Conservation (phyloP, 2,329 filamentous ascomycete genomes). For the Fusarium sp. region DNA sequence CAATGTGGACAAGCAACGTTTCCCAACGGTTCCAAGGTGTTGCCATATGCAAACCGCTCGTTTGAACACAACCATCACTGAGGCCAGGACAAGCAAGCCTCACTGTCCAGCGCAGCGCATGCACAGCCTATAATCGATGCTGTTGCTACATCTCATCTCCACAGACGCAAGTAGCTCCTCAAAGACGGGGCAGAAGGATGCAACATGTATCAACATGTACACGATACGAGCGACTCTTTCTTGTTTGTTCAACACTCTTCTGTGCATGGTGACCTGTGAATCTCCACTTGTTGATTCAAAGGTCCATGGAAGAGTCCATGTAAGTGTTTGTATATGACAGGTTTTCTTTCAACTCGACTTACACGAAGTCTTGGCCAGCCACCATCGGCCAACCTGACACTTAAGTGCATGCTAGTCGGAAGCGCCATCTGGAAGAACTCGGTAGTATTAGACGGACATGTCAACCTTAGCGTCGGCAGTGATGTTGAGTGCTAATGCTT, state of each 20-base stretch:
- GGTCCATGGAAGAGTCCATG: conserved; percentile 19
- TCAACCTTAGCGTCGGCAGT: conserved; percentile 27
- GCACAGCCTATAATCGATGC: conserved; percentile 29
- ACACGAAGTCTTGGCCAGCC: conserved; percentile 18
- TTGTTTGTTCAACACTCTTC: conserved; percentile 1
- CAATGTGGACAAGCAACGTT: conserved; percentile 21
- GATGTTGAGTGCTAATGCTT: conserved; percentile 30
- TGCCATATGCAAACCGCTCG: conserved; percentile 32
- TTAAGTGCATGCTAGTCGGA: not conserved
- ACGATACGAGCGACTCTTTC: conserved; percentile 19
- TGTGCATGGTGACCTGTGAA: conserved; percentile 16
- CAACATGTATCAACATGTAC: conserved; percentile 19
- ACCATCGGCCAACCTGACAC: conserved; percentile 23
- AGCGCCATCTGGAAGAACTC: conserved; percentile 11
- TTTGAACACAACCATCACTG: conserved; percentile 21
- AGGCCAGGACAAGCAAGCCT: conserved; percentile 14
- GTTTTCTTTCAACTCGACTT: conserved; percentile 19
- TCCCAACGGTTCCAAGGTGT: conserved; percentile 14
- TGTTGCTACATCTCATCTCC: conserved; percentile 22
- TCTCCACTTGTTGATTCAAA: conserved; percentile 27
- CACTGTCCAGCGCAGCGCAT: not conserved
- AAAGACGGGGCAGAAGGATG: conserved; percentile 2
- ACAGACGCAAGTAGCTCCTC: conserved; percentile 15
- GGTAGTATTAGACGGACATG: not conserved
- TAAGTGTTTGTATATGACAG: conserved; percentile 11